phyloP scores from a whole-genome alignment of 2,329 filamentous ascomycete genomes.

The Diplodia mutila region DNA sequence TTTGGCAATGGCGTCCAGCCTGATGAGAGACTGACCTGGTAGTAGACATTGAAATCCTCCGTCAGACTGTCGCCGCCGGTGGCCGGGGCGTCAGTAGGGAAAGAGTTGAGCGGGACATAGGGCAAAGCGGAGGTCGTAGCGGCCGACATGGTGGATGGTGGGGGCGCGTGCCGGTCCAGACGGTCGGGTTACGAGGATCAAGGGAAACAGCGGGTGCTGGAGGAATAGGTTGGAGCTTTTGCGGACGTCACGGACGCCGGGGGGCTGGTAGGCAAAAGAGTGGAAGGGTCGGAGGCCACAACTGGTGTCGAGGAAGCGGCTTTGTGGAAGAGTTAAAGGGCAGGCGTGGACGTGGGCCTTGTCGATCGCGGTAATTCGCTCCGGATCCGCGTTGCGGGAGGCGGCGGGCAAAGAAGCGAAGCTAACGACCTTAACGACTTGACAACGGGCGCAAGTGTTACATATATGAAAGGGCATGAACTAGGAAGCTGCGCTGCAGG shows the following conservation, averaged over 20 bases:
- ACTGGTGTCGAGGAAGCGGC: neutral
- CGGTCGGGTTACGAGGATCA: neutral
- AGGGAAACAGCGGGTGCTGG: neutral
- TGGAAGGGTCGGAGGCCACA: slow-evolving; percentile 8
- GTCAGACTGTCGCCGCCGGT: slow-evolving; percentile 66
- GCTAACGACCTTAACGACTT: slow-evolving; percentile 13
- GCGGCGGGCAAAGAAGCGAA: slow-evolving; percentile 12
- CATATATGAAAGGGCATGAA: slow-evolving; percentile 6
- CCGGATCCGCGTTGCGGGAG: slow-evolving; percentile 14
- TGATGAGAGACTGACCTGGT: slow-evolving; percentile 60
- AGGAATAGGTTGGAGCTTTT: neutral
- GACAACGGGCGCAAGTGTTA: slow-evolving; percentile 14
- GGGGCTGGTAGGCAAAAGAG: neutral
- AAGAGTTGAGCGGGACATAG: slow-evolving; percentile 40
- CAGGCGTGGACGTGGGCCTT: neutral
- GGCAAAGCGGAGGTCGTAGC: slow-evolving; percentile 39
- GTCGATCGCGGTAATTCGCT: slow-evolving; percentile 17
- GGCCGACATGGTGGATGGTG: slow-evolving; percentile 33
- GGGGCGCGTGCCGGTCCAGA: slow-evolving; percentile 9
- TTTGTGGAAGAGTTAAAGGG: slow-evolving; percentile 20
- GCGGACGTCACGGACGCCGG: slow-evolving; percentile 17
- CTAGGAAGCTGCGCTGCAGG: neutral
- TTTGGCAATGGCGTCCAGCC: neutral
- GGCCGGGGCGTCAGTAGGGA: slow-evolving; percentile 60
- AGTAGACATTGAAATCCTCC: slow-evolving; percentile 80